These are phyloP conservation scores for Penicillium macrosclerotiorum DNA, from an alignment of 495 filamentous ascomycete genomes.

Conservation along the genomic window DNA sequence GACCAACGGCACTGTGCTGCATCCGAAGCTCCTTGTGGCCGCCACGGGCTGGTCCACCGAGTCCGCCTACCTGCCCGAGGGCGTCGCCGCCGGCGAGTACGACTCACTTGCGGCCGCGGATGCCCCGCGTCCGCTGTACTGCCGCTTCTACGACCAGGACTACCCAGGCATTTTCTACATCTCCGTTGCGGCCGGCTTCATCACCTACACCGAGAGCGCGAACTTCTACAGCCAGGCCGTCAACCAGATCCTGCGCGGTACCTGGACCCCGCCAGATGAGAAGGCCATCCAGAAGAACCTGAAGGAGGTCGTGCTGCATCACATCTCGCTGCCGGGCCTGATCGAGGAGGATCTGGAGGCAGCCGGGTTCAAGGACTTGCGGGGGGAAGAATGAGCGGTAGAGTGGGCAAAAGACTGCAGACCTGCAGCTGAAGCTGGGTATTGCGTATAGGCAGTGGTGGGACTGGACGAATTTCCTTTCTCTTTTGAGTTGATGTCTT, in stretches of 20 bases:
- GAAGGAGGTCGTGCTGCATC: conserved; percentile 7
- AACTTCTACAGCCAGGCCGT: conserved; percentile 5
- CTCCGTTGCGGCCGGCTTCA: conserved; percentile 4
- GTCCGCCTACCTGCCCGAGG: conserved; percentile 2
- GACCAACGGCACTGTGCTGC: conserved; percentile 1
- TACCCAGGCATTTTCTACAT: conserved; percentile 8
- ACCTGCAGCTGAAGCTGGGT: too few species aligned
- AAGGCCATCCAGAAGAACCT: conserved; percentile 1
- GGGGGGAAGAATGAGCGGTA: conserved; percentile 4
- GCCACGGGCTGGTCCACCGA: conserved; percentile 8
- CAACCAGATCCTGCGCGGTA: conserved; percentile 3
- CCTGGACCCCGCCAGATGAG: conserved; percentile 4
- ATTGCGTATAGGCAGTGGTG: too few species aligned
- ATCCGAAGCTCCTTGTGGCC: conserved; percentile 1
- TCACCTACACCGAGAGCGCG: conserved; percentile 6
- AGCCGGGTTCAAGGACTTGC: conserved; percentile 4
- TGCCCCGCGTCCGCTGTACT: neutral
- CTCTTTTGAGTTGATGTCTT: too few species aligned
- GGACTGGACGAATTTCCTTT: too few species aligned
- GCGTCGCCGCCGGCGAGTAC: conserved; percentile 3
- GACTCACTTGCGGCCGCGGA: conserved; percentile 7
- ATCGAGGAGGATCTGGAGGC: conserved; percentile 8
- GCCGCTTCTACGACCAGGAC: conserved; percentile 10
- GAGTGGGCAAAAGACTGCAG: neutral
- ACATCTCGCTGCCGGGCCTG: conserved; percentile 7